Evolutionary conservation across 2,329 filamentous ascomycete genomes (phyloP).

Genomic region (Penicillium polonicum): DNA sequence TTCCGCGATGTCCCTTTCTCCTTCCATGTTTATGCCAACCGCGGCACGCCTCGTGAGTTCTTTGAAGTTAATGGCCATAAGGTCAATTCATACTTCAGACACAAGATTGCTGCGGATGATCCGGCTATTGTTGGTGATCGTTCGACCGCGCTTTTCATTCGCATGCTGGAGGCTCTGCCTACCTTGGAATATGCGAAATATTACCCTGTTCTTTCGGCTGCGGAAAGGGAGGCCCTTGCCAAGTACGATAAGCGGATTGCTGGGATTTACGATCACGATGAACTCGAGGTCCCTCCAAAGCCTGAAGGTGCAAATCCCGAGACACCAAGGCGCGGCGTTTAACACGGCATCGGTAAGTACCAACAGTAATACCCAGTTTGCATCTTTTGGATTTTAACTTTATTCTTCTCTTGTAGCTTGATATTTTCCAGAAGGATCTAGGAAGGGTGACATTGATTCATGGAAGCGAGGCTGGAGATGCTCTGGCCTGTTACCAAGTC

Average conservation of each 20-base stretch:
- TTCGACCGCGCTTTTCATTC: neutral
- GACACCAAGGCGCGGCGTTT: neutral
- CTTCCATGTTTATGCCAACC: conserved; percentile 6
- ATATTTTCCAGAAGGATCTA: neutral
- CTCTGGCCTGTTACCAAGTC: neutral
- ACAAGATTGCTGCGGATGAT: neutral
- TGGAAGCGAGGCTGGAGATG: neutral
- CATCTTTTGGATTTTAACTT: neutral
- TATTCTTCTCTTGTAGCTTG: neutral
- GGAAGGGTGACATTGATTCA: neutral
- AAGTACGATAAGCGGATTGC: neutral
- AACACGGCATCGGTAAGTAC: neutral
- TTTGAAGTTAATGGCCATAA: conserved; percentile 4
- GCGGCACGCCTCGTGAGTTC: neutral
- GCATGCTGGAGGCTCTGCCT: conserved; percentile 2
- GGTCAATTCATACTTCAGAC: neutral
- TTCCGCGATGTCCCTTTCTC: neutral
- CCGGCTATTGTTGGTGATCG: neutral
- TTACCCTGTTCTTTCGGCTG: neutral
- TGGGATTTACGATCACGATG: neutral
- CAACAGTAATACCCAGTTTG: neutral
- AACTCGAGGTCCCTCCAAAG: neutral
- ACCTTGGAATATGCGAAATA: neutral
- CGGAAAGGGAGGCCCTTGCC: neutral
- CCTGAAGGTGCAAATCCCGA: neutral